Evolutionary conservation across 192 early-diverging fungal genomes (phyloP), one percentile per base, ranked within the genome.

Genomic region (Paraglomus brasilianum): DNA sequence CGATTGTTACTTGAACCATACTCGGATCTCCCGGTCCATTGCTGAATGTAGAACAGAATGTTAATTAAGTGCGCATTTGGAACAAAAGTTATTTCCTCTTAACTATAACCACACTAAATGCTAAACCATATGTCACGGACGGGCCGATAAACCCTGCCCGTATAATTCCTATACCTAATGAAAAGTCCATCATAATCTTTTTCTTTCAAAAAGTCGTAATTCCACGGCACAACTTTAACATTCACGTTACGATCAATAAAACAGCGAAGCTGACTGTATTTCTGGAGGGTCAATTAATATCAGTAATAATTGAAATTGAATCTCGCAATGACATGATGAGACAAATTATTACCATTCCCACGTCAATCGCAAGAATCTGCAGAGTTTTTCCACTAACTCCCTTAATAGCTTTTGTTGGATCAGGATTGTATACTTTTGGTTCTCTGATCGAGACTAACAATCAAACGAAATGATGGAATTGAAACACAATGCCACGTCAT

Each of bases 21-120:
- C 92, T 92, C 17, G 97, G 97, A 74, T 99, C 96, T 75, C 97
- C 97, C 15, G 97, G 97, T 21, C 97, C 97, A 80, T 99, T 99
- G 72, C 91, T 93, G 43, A 40, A 65, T 8, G 59, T 83, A 82
- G 55, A 85, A 87, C 10, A 50, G n/a, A n/a, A n/a, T n/a, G n/a
- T n/a, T n/a, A n/a, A n/a, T n/a, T n/a, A n/a, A n/a, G n/a, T n/a
- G n/a, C n/a, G n/a, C n/a, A n/a, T n/a, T n/a, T n/a, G n/a, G n/a
- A n/a, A n/a, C n/a, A n/a, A n/a, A n/a, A n/a, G n/a, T n/a, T n/a
- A n/a, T n/a, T n/a, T n/a, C n/a, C n/a, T n/a, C n/a, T n/a, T n/a
- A n/a, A n/a, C n/a, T n/a, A n/a, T n/a, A n/a, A n/a, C n/a, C n/a
- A n/a, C n/a, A 50, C 14, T 40, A 61, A 21, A 45, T 17, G 19